Evolutionary conservation across 2,329 filamentous ascomycete genomes (phyloP).

Genomic region (Nemania sp.): DNA sequence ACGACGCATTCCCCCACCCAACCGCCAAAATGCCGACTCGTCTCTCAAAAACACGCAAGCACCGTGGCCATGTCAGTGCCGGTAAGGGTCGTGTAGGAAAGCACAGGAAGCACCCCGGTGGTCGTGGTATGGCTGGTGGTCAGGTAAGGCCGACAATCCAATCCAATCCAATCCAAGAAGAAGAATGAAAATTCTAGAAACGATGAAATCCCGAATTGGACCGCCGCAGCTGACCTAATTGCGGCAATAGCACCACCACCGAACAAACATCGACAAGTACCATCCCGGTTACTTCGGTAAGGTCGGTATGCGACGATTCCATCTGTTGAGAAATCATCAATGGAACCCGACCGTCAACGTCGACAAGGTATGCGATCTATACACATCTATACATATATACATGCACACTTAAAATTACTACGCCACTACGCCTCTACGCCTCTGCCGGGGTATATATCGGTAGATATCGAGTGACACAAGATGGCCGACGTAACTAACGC

Average conservation of each 20-base stretch:
- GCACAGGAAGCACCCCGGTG: conserved; percentile 92
- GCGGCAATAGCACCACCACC: conserved; percentile 90
- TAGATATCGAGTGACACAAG: background rate
- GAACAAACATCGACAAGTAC: conserved; percentile 87
- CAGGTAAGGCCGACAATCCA: conserved; percentile 27
- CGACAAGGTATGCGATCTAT: conserved; percentile 78
- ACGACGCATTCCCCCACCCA: conserved; percentile 33
- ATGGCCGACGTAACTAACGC: conserved; percentile 13
- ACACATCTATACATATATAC: too few species aligned
- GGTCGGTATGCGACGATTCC: conserved; percentile 96
- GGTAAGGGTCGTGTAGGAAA: conserved; percentile 99
- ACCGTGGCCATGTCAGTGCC: conserved; percentile 96
- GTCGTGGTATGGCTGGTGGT: conserved; percentile 79
- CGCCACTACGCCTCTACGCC: background rate
- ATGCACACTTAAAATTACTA: too few species aligned
- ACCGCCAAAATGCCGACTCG: conserved; percentile 43
- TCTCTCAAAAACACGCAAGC: conserved; percentile 42
- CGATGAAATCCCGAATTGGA: background rate
- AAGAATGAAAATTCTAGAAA: background rate
- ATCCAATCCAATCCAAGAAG: too few species aligned
- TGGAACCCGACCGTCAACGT: conserved; percentile 99
- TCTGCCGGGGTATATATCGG: background rate
- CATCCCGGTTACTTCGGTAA: conserved; percentile 99
- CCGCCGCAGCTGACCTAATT: conserved; percentile 57
- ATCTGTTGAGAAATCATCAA: conserved; percentile 94